phyloP scores from a whole-genome alignment of 192 early-diverging fungal genomes.

The Entomortierella beljakovae region DNA sequence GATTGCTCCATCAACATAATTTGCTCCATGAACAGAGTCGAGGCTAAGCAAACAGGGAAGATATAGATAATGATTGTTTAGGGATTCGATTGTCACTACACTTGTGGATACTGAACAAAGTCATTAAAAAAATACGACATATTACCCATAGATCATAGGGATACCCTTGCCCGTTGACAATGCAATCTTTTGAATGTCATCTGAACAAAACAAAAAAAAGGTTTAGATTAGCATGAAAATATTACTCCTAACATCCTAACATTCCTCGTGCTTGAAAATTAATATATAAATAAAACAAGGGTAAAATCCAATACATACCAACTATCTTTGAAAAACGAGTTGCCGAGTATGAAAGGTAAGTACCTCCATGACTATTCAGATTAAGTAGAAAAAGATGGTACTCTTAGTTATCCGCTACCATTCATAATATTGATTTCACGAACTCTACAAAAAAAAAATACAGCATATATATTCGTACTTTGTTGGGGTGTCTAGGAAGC shows the following conservation, averaged over 20 bases:
- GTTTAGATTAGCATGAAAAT: no score
- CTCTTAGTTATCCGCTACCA: background rate
- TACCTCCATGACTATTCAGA: slow-evolving; percentile 44
- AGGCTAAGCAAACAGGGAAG: slow-evolving; percentile 34
- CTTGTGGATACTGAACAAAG: no score
- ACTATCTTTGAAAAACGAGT: slow-evolving; percentile 58
- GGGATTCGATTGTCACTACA: no score
- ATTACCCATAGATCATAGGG: slow-evolving; percentile 72
- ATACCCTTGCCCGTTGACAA: slow-evolving; percentile 56
- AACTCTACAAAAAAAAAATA: slow-evolving; percentile 4
- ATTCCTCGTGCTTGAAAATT: no score
- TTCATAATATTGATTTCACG: background rate
- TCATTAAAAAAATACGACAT: background rate
- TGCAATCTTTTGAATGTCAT: slow-evolving; percentile 66
- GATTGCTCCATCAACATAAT: slow-evolving; percentile 69
- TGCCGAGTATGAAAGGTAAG: slow-evolving; percentile 63
- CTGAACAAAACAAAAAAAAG: slow-evolving; percentile 8
- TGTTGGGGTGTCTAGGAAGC: slow-evolving; percentile 68
- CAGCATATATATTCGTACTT: slow-evolving; percentile 53
- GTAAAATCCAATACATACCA: slow-evolving; percentile 11
- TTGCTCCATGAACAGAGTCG: slow-evolving; percentile 74
- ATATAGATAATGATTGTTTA: background rate
- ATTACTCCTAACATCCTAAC: no score
- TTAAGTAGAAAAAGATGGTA: background rate
- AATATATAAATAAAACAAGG: background rate